Percentiles rank a stretch among this genome's conserved stretches.
phyloP scores from a whole-genome alignment of 176 grass and related monocot species.

The Aegilops tauschii region DNA sequence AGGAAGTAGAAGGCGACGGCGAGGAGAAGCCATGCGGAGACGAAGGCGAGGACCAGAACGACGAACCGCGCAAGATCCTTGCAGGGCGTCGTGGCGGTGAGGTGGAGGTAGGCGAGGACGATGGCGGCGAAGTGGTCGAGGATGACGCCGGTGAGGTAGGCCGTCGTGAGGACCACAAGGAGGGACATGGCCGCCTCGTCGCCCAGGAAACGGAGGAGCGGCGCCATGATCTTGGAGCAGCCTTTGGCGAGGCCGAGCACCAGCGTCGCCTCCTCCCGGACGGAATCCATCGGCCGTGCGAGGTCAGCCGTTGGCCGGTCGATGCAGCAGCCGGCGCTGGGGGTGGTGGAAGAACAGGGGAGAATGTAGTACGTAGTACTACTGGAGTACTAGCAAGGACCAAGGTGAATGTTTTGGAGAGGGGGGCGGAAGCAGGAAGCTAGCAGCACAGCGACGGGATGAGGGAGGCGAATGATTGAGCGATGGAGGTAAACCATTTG shows the following conservation, averaged over 20 bases:
- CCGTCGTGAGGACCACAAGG: not conserved
- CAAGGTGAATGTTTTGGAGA: too few relatives aligned
- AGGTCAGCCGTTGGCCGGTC: too few relatives aligned
- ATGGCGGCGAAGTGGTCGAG: not conserved
- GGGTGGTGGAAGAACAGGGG: too few relatives aligned
- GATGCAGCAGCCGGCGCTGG: too few relatives aligned
- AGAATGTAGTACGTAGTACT: too few relatives aligned
- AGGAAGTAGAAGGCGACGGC: not conserved
- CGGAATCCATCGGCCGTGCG: not conserved
- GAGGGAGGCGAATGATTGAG: too few relatives aligned
- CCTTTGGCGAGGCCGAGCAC: not conserved
- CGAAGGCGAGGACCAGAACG: not conserved
- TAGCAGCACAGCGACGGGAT: too few relatives aligned
- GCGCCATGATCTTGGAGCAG: not conserved
- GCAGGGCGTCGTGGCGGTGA: not conserved
- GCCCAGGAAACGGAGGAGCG: not conserved
- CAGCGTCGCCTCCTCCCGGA: not conserved
- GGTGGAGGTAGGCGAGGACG: not conserved
- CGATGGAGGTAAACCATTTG: too few relatives aligned
- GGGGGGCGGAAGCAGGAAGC: too few relatives aligned
- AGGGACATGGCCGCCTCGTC: too few relatives aligned
- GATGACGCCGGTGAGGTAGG: not conserved
- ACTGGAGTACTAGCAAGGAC: too few relatives aligned
- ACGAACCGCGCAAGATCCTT: not conserved
- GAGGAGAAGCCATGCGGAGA: not conserved